Percentiles rank a stretch among this genome's conserved stretches.
Conservation (phyloP, 768 basidiomycete genomes). For the Fibroporia radiculosa region DNA sequence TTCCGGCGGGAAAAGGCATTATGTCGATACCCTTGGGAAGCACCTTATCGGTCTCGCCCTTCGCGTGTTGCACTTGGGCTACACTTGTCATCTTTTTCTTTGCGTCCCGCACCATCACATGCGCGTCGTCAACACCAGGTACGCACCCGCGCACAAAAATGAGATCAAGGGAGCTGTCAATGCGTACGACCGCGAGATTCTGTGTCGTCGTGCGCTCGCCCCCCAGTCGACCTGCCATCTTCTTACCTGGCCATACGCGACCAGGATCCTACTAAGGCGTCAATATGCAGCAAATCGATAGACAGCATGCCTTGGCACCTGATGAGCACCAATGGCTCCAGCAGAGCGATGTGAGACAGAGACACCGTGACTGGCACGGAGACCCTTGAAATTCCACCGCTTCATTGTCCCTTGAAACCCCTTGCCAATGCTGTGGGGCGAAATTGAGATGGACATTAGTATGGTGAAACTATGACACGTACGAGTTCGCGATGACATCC, state of each 20-base stretch:
- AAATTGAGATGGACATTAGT: background rate
- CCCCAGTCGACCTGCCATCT: slow-evolving; percentile 96
- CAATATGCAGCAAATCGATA: background rate
- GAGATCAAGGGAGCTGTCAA: slow-evolving; percentile 81
- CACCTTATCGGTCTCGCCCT: slow-evolving; percentile 68
- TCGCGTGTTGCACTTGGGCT: slow-evolving; percentile 56
- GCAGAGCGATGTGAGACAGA: slow-evolving; percentile 89
- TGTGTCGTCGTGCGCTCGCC: slow-evolving; percentile 74
- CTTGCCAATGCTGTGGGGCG: slow-evolving; percentile 72
- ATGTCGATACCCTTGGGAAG: slow-evolving; percentile 76
- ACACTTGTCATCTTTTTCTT: slow-evolving; percentile 75
- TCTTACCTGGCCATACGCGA: slow-evolving; percentile 93
- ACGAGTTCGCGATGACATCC: slow-evolving; percentile 89
- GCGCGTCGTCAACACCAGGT: slow-evolving; percentile 84
- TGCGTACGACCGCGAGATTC: slow-evolving; percentile 82
- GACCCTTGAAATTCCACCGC: slow-evolving; percentile 86
- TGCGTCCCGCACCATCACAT: slow-evolving; percentile 80
- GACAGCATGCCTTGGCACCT: slow-evolving; percentile 41
- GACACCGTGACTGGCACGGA: slow-evolving; percentile 92
- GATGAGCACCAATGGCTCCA: slow-evolving; percentile 92
- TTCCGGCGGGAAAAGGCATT: slow-evolving; percentile 91
- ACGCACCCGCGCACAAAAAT: slow-evolving; percentile 89
- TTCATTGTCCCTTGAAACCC: slow-evolving; percentile 98
- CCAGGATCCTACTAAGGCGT: slow-evolving; percentile 72
- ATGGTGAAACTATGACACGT: slow-evolving; percentile 24